Base-by-base conservation (phyloP, 2,329 filamentous ascomycete genomes). In the Stagonosporopsis rhizophila region DNA sequence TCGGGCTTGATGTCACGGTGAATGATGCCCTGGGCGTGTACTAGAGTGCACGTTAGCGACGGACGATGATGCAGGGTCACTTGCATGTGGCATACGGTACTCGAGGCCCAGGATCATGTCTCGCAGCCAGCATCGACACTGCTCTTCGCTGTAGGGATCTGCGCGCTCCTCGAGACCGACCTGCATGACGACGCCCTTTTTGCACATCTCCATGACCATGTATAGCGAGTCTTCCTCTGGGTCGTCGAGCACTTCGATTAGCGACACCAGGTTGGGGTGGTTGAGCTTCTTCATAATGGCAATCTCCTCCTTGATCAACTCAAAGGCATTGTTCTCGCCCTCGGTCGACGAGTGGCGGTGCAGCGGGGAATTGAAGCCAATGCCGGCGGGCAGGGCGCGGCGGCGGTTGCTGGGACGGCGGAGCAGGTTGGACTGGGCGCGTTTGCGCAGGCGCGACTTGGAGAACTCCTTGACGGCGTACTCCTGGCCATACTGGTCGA, bases 251-350 rank as follows among this genome's bases (percentile, higher is more conserved):
- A 99, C 95, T 77, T 99, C 95, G 63, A 96, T 91, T 46, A 99
- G 80, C 41, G 90, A 88, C 14, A 98, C 94, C n/a, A 99, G 81
- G 71, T 98, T 99, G 25, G 88, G 89, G 71, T 99, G 95, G 71
- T 97, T 88, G 42, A 98, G 83, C 78, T 98, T 98, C 82, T 98
- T 99, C 93, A 99, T 98, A 72, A 98, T 96, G 56, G 95, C 95
- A 68, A 98, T 95, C 77, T 99, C 95, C 75, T 96, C 91, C 59
- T 92, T 90, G 75, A 99, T 98, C 57, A 98, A 81, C 69, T 90
- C 90, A 12, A 98, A 81, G 0, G 94, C 86, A 65, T 88, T 89
- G 72, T 90, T 88, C 39, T 83, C 81, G 37, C 85, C 82, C 39
- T 85, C 82, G 6, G 77, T 78, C 7, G 81, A 80, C 9, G 85